phyloP scores from a whole-genome alignment of 1,284 basidiomycete genomes.

The Heliocybe sulcata region DNA sequence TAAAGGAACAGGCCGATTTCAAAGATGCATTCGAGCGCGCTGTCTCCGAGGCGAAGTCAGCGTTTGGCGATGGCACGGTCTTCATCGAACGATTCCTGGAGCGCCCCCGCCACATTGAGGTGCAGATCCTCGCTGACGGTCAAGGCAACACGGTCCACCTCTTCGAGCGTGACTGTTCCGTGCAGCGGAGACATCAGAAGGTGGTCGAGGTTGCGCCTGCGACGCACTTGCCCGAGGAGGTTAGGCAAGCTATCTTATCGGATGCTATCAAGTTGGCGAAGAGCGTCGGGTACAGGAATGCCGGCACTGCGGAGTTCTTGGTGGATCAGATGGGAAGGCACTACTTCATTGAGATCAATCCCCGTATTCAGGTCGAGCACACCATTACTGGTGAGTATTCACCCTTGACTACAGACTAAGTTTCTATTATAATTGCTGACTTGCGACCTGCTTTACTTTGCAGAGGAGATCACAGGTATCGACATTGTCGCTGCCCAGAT shows the following conservation, averaged over 20 bases:
- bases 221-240: conserved; percentile 86
- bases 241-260: conserved; percentile 80
- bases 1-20: conserved; percentile 89
- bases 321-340: conserved; percentile 94
- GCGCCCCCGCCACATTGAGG: conserved; percentile 95
- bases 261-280: conserved; percentile 95
- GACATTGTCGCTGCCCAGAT: conserved; percentile 99
- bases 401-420: conserved; percentile 5
- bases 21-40: conserved; percentile 89
- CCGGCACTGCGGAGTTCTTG: conserved; percentile 95
- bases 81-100: conserved; percentile 98
- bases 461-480: conserved; percentile 98
- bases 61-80: conserved; percentile 97
- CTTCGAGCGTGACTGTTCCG: conserved; percentile 98
- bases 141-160: conserved; percentile 94
- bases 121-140: conserved; percentile 89
- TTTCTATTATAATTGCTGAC: conserved; percentile 6
- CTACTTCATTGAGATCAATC: conserved; percentile 99
- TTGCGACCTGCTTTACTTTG: conserved; percentile 7
- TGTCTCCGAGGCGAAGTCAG: conserved; percentile 90
- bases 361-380: conserved; percentile 98
- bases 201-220: conserved; percentile 99
- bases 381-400: conserved; percentile 78
- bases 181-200: conserved; percentile 97
- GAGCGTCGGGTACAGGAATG: conserved; percentile 92